phyloP scores from a whole-genome alignment of 805 yeast genomes.

The Clavispora asparagi region DNA sequence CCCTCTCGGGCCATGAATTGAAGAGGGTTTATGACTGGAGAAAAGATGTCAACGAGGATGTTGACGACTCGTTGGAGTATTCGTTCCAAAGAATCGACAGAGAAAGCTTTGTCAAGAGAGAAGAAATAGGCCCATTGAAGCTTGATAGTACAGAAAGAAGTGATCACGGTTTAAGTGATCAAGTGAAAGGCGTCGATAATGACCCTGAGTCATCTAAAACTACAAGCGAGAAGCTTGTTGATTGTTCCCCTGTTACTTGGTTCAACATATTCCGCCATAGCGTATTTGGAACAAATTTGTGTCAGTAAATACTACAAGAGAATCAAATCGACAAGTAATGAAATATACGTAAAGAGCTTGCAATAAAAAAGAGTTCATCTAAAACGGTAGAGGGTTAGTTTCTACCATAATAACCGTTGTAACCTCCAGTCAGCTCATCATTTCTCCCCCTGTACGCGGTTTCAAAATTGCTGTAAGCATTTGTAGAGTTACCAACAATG shows the following conservation, averaged over 20 bases:
- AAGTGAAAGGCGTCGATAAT: too few species aligned
- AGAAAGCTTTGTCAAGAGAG: neutral
- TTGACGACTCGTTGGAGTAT: constrained; percentile 1
- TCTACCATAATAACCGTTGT: constrained; percentile 8
- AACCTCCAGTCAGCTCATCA: constrained; percentile 4
- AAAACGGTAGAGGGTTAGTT: neutral
- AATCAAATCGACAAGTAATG: neutral
- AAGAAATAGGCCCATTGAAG: neutral
- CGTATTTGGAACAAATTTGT: constrained; percentile 34
- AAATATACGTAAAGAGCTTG: neutral
- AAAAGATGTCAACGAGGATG: neutral
- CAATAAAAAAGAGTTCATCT: neutral
- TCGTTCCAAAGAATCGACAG: constrained; percentile 10
- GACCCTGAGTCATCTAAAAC: neutral
- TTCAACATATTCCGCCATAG: constrained; percentile 45
- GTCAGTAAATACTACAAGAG: neutral
- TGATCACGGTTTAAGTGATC: neutral
- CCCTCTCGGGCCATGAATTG: neutral
- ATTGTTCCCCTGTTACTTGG: constrained; percentile 50
- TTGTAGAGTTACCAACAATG: constrained; percentile 35
- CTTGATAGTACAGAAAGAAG: neutral
- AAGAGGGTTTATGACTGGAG: neutral
- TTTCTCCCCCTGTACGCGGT: constrained; percentile 12
- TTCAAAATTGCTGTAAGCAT: constrained; percentile 21
- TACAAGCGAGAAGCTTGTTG: neutral